Conservation (phyloP, 2,329 filamentous ascomycete genomes). For the Colletotrichum incanum region DNA sequence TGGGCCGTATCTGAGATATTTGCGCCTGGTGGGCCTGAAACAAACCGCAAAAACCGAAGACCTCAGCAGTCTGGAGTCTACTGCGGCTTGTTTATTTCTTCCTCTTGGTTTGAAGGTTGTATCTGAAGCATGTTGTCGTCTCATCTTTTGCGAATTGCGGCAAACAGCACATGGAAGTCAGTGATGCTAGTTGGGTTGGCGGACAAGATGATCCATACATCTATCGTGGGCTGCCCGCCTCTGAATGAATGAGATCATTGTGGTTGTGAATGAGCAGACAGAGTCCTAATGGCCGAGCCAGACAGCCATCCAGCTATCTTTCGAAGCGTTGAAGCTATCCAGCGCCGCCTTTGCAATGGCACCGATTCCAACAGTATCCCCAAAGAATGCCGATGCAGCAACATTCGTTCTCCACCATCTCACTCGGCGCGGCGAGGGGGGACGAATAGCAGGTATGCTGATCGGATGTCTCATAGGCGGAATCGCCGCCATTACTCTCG, state of each 20-base stretch:
- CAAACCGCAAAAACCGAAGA: not conserved
- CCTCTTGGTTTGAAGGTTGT: not conserved
- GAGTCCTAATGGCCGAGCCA: not conserved
- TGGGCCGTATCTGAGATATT: not conserved
- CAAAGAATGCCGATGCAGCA: not conserved
- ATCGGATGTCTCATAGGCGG: constrained; percentile 36
- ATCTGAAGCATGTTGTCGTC: not conserved
- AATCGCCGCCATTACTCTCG: constrained; percentile 14
- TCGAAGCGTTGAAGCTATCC: not conserved
- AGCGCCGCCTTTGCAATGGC: constrained; percentile 6
- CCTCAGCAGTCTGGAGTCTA: not conserved
- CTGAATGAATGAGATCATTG: not conserved
- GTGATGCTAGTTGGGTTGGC: not conserved
- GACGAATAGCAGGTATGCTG: constrained; percentile 33
- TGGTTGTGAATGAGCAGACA: not conserved
- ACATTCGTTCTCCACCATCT: not conserved
- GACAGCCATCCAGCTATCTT: not conserved
- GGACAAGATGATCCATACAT: not conserved
- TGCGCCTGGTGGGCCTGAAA: constrained; percentile 1
- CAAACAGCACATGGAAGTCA: not conserved
- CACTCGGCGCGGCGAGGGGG: constrained; percentile 24
- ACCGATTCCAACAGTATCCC: not conserved
- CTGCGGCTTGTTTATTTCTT: not conserved
- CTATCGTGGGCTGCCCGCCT: not conserved
- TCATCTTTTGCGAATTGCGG: not conserved